Conservation (phyloP, 106 monocot species). For the Posidonia australis region DNA sequence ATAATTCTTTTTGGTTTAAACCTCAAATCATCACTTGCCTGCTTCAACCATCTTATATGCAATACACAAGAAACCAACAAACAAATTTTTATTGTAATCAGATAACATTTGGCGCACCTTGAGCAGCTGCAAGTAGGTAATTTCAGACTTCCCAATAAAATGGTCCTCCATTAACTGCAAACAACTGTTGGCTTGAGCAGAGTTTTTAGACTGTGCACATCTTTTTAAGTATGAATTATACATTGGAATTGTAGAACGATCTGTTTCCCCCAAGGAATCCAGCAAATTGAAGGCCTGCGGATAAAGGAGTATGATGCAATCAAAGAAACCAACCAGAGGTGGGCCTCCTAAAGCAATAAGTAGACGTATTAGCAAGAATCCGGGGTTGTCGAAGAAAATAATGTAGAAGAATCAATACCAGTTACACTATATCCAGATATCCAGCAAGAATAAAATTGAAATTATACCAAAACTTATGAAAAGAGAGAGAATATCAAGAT, state of each 20-base stretch:
- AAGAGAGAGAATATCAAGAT: too few species aligned
- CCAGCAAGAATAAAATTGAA: not conserved
- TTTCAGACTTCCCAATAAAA: constrained; percentile 77
- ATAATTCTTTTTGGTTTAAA: too few species aligned
- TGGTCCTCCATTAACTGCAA: constrained; percentile 55
- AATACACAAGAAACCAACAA: not conserved
- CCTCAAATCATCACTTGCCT: too few species aligned
- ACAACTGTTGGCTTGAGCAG: constrained; percentile 32
- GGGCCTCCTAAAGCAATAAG: not conserved
- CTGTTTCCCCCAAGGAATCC: constrained; percentile 39
- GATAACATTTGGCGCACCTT: constrained; percentile 42
- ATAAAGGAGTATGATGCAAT: not conserved
- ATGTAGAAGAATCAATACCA: not conserved
- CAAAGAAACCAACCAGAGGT: not conserved
- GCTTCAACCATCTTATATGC: not conserved
- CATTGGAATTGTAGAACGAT: constrained; percentile 26
- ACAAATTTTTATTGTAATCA: not conserved
- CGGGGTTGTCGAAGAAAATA: not conserved
- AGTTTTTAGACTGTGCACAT: constrained; percentile 29
- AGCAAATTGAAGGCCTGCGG: constrained; percentile 66
- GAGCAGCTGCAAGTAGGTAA: constrained; percentile 79
- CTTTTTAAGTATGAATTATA: constrained; percentile 57
- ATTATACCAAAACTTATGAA: not conserved
- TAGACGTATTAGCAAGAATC: not conserved
- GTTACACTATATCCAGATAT: not conserved